A percentile compares a stretch with the other conserved stretches of the same genome.
These are phyloP conservation scores for Persicaria tinctoria DNA, from an alignment of 148 eudicot genomes.

Conservation along the genomic window DNA sequence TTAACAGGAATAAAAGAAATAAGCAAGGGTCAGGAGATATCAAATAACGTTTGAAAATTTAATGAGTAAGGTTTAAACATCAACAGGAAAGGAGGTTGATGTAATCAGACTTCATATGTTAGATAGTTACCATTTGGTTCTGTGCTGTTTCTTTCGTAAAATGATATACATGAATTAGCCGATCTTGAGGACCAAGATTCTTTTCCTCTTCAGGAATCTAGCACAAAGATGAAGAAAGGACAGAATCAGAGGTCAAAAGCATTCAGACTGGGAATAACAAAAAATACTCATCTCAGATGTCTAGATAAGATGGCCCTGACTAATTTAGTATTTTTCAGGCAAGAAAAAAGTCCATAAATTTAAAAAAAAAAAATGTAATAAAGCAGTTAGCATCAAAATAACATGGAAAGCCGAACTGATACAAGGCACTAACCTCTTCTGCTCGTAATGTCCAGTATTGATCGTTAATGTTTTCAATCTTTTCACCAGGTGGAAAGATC, in stretches of 20 bases:
- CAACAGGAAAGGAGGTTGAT: neutral
- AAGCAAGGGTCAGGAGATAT: neutral
- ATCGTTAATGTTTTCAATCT: constrained; percentile 85
- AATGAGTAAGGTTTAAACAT: neutral
- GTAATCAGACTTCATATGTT: neutral
- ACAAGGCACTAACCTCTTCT: constrained; percentile 58
- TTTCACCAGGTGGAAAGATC: constrained; percentile 76
- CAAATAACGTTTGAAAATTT: neutral
- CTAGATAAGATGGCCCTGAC: neutral
- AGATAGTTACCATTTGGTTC: constrained; percentile 54
- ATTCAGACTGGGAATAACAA: neutral
- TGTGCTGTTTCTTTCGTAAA: constrained; percentile 73
- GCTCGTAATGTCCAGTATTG: constrained; percentile 95
- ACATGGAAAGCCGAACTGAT: neutral
- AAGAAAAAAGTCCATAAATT: neutral
- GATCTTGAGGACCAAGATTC: constrained; percentile 68
- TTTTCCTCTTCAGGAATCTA: constrained; percentile 97
- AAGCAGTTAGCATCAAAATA: neutral
- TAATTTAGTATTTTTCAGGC: neutral
- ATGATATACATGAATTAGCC: constrained; percentile 80
- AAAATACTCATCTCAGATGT: neutral
- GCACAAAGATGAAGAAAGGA: neutral
- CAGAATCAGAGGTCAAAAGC: neutral
- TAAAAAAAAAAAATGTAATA: neutral
- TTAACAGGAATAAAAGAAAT: neutral